Evolutionary conservation across 1,284 basidiomycete species (phyloP).

Genomic region (Boletellus dicymbophilus): DNA sequence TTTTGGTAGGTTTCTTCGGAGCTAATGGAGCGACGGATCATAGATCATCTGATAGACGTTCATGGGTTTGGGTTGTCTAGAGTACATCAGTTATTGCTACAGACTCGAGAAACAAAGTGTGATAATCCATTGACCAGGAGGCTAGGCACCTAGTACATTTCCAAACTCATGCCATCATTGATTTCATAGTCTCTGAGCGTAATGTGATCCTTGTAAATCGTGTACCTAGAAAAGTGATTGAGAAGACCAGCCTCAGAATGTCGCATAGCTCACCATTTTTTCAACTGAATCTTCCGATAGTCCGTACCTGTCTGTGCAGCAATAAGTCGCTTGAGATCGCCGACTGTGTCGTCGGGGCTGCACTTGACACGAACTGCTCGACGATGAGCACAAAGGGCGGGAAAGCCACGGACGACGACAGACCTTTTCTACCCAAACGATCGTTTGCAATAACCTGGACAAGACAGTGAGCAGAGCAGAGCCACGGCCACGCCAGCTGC

Average conservation of each 20-base stretch:
- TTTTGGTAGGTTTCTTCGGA: background rate
- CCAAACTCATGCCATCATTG: slow-evolving; percentile 91
- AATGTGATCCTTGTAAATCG: slow-evolving; percentile 93
- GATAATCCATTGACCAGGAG: too few relatives aligned
- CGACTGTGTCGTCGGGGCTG: slow-evolving; percentile 94
- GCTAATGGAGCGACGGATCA: background rate
- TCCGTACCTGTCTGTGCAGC: slow-evolving; percentile 96
- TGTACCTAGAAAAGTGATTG: slow-evolving; percentile 64
- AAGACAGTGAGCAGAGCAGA: background rate
- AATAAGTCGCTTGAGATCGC: slow-evolving; percentile 96
- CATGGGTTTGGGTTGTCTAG: background rate
- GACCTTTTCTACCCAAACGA: slow-evolving; percentile 95
- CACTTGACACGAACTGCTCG: slow-evolving; percentile 86
- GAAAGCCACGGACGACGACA: background rate
- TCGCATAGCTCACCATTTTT: slow-evolving; percentile 81
- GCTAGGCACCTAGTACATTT: slow-evolving; percentile 93
- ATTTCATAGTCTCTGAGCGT: slow-evolving; percentile 95
- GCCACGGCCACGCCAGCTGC: background rate
- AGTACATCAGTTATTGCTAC: slow-evolving; percentile 13
- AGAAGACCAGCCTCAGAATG: background rate
- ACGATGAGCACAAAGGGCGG: slow-evolving; percentile 4
- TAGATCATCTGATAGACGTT: background rate
- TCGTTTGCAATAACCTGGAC: slow-evolving; percentile 93
- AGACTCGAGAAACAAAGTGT: slow-evolving; percentile 1
- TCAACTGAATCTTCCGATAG: slow-evolving; percentile 84